These are phyloP conservation scores for Hypoxylon trugodes DNA, from an alignment of 495 filamentous ascomycete genomes.

Conservation along the genomic window DNA sequence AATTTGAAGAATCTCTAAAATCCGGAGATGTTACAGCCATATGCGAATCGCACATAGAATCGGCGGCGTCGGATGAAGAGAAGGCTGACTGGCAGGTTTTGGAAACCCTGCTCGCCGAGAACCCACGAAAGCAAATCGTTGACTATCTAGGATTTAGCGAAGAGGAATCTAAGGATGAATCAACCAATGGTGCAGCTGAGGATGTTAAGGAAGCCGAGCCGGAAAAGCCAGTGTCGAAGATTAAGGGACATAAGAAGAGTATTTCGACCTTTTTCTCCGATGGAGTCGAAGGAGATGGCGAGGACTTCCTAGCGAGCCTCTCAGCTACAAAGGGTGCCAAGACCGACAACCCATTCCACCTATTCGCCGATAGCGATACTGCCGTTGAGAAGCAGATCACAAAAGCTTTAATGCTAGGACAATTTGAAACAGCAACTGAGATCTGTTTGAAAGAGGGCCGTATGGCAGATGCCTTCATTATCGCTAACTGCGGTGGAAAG, in stretches of 20 bases:
- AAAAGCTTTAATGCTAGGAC: conserved; percentile 82
- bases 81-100: conserved; percentile 96
- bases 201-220: conserved; percentile 50
- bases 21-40: conserved; percentile 79
- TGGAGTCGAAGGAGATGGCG: conserved; percentile 73
- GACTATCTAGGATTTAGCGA: conserved; percentile 88
- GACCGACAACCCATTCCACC: conserved; percentile 62
- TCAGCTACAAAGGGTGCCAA: conserved; percentile 61
- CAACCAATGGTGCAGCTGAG: conserved; percentile 59
- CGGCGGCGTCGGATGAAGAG: conserved; percentile 84
- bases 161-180: conserved; percentile 60
- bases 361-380: conserved; percentile 81
- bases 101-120: conserved; percentile 82
- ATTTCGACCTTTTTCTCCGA: conserved; percentile 84
- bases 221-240: conserved; percentile 51
- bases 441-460: conserved; percentile 87
- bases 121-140: conserved; percentile 80
- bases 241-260: conserved; percentile 61
- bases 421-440: conserved; percentile 89
- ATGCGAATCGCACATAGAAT: conserved; percentile 77
- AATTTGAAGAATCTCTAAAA: conserved; percentile 84
- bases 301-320: conserved; percentile 84
- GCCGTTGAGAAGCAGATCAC: conserved; percentile 88
- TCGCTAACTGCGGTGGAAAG: conserved; percentile 95
- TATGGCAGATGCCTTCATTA: conserved; percentile 96